Evolutionary conservation across 2,329 filamentous ascomycete genomes (phyloP), one percentile per base, ranked within the genome.

Genomic region (Huntiella abstrusa): DNA sequence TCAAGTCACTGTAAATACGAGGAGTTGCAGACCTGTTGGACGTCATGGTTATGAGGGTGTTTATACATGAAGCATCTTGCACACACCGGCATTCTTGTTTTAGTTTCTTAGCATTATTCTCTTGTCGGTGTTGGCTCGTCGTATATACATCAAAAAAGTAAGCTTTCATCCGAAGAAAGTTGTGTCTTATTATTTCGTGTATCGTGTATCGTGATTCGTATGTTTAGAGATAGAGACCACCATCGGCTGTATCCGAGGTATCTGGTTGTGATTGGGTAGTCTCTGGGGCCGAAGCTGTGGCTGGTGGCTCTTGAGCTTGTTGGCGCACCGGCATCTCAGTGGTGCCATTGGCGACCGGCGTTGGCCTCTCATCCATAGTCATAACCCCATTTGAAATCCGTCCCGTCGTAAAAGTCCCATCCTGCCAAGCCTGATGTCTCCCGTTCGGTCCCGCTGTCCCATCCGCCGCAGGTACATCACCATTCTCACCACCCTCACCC

Each of bases 381-480:
- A 73, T 52, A 54, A 67, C 60, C 17, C 70, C 70, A 49, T 65
- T 64, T 2, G 67, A 62, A 53, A 78, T 67, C 11, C 66, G 68
- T 7, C 75, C 75, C 1, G 68, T 73, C 56, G 74, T 69, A 54
- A 79, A 78, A 1, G 75, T 79, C 17, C 75, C 75, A 54, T 80
- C 75, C 22, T 57, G 64, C 75, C 75, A 79, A 0, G 75, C 65
- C 37, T 65, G 59, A 47, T 63, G 62, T 46, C 55, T 15, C 47
- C 43, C 16, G 22, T 39, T 11, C 12, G 34, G 8, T 15, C 12
- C 13, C 11, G 15, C n/a, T 16, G 0, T 2, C 19, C 10, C 12
- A 13, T 28, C 12, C 33, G 51, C 28, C 36, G 6, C 38, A 34
- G 19, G 19, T 33, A 5, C 37, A 46, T 7, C 19, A 4, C 43